Evolutionary conservation across 768 basidiomycete genomes (phyloP).

Genomic region (Obba rivulosa): DNA sequence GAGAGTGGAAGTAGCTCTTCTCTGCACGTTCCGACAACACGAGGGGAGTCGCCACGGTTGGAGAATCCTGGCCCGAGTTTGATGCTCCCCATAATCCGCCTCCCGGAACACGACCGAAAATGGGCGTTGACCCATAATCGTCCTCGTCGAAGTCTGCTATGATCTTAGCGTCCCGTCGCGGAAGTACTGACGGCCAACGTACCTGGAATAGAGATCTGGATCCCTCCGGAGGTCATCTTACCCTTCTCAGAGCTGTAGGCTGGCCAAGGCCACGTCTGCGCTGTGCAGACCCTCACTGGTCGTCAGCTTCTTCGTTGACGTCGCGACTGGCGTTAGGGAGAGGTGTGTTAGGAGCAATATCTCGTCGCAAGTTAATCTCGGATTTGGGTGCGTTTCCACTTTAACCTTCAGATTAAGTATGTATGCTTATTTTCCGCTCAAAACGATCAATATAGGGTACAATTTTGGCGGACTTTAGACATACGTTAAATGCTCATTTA

Average conservation of each 20-base stretch:
- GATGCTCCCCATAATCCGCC: constrained; percentile 26
- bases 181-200: constrained; percentile 2
- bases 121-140: constrained; percentile 51
- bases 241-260: background rate
- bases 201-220: constrained; percentile 48
- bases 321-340: too few species aligned
- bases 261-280: too few species aligned
- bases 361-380: too few species aligned
- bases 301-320: too few species aligned
- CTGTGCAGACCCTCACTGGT: too few species aligned
- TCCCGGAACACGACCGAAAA: constrained; percentile 59
- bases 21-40: constrained; percentile 41
- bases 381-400: too few species aligned
- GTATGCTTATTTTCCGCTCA: too few species aligned
- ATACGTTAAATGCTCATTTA: too few species aligned
- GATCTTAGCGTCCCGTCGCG: background rate
- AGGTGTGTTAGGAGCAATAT: too few species aligned
- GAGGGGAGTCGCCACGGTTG: constrained; percentile 51
- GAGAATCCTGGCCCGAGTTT: constrained; percentile 58
- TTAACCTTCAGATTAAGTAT: too few species aligned
- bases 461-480: too few species aligned
- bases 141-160: constrained; percentile 73
- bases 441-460: too few species aligned
- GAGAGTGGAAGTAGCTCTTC: constrained; percentile 64
- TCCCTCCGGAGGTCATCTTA: constrained; percentile 28